Conservation (phyloP, 768 basidiomycete genomes). For the Daedaleopsis sinensis region DNA sequence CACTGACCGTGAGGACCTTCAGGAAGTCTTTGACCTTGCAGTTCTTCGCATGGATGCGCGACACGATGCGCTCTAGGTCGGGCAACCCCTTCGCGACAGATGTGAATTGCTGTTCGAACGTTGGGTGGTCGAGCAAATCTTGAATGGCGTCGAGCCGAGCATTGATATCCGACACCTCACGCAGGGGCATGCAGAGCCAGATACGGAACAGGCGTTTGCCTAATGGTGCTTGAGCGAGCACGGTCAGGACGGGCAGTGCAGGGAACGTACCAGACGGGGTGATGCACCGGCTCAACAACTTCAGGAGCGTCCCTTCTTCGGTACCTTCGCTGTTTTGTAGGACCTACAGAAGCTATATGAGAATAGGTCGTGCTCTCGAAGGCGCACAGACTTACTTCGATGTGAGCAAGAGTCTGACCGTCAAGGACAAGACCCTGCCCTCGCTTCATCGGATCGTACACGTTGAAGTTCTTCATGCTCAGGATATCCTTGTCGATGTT, state of each 20-base stretch:
- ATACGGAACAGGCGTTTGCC: conserved; percentile 95
- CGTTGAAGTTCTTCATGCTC: conserved; percentile 96
- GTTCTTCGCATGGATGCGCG: conserved; percentile 92
- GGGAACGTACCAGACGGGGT: conserved; percentile 82
- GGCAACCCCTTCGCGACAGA: conserved; percentile 80
- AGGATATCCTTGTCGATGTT: conserved; percentile 96
- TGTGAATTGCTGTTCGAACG: conserved; percentile 76
- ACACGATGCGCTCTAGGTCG: conserved; percentile 92
- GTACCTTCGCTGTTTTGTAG: conserved; percentile 93
- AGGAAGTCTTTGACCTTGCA: conserved; percentile 88
- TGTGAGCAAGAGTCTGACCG: conserved; percentile 92
- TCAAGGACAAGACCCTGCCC: conserved; percentile 88
- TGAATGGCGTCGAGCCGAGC: conserved; percentile 92
- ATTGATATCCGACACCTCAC: conserved; percentile 83
- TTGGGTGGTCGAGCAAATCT: conserved; percentile 81
- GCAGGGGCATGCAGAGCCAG: conserved; percentile 94
- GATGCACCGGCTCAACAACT: conserved; percentile 78
- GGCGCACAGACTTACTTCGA: conserved; percentile 63
- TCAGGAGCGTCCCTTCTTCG: conserved; percentile 86
- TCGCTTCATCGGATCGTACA: conserved; percentile 93
- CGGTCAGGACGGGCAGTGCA: not conserved
- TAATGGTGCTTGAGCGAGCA: conserved; percentile 28
- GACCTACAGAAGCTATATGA: conserved; percentile 46
- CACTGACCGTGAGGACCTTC: conserved; percentile 70
- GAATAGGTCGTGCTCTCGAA: not conserved